Evolutionary conservation across 2,329 filamentous ascomycete genomes (phyloP).

Genomic region (Chaetomium sp.): DNA sequence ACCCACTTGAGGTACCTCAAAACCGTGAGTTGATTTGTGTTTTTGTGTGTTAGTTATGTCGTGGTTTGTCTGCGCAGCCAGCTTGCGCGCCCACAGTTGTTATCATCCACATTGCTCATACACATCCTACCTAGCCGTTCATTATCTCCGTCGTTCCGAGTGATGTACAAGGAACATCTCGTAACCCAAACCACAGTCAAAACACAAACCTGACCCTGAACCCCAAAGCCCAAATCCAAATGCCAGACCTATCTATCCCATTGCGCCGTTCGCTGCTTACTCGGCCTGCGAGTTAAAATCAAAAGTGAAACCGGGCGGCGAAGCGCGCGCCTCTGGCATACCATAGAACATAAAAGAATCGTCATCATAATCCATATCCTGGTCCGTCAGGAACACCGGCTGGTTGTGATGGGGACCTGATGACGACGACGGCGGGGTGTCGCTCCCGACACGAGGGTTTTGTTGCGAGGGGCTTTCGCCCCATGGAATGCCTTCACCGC

Average conservation of each 20-base stretch:
- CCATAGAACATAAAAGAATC: conserved; percentile 8
- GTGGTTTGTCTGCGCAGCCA: not conserved
- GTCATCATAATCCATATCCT: conserved; percentile 18
- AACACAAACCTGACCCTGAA: not conserved
- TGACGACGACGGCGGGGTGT: not conserved
- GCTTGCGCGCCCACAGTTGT: not conserved
- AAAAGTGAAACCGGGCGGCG: conserved; percentile 18
- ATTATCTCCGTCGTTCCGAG: not conserved
- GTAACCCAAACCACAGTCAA: not conserved
- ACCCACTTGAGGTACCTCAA: not conserved
- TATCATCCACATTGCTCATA: not conserved
- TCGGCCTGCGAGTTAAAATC: conserved; percentile 17
- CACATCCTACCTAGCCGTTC: not conserved
- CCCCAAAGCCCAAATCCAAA: not conserved
- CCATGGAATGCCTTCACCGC: not conserved
- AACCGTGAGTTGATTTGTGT: not conserved
- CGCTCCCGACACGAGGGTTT: not conserved
- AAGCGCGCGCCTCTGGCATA: not conserved
- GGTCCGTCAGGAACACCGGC: conserved; percentile 9
- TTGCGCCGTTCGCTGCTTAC: not conserved
- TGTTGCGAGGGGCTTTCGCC: not conserved
- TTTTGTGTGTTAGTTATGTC: not conserved
- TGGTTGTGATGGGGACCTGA: conserved; percentile 5
- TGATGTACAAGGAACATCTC: not conserved
- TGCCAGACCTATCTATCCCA: not conserved